phyloP scores from a whole-genome alignment of 176 grass and related monocot genomes.

The Metroxylon sagu region DNA sequence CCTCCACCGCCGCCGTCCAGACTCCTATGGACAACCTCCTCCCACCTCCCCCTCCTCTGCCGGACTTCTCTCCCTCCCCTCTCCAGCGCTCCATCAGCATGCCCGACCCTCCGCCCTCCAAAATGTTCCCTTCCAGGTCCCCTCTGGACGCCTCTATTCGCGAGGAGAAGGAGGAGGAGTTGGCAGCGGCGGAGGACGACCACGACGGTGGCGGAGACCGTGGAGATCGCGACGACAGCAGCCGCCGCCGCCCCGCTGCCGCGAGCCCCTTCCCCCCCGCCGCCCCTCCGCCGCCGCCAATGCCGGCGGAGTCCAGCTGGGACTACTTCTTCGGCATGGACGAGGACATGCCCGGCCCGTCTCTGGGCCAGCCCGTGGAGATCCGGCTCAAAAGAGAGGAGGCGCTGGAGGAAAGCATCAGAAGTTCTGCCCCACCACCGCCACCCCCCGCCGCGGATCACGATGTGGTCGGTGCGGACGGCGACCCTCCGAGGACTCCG shows the following conservation, averaged over 20 bases:
- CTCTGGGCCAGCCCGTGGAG: constrained; percentile 42
- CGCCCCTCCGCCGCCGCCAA: constrained; percentile 27
- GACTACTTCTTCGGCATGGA: constrained; percentile 93
- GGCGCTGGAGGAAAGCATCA: constrained; percentile 30
- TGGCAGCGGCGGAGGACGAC: constrained; percentile 35
- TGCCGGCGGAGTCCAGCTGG: constrained; percentile 34
- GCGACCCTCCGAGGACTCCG: constrained; percentile 46
- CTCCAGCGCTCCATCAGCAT: constrained; percentile 84
- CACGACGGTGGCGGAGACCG: constrained; percentile 25
- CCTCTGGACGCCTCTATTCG: constrained; percentile 42
- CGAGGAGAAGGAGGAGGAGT: constrained; percentile 55
- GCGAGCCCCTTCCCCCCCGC: not conserved
- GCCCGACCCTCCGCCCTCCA: constrained; percentile 41
- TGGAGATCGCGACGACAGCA: constrained; percentile 29
- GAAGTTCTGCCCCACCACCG: constrained; percentile 33
- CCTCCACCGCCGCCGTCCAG: not conserved
- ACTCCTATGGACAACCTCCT: constrained; percentile 12
- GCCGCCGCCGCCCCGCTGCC: constrained; percentile 16
- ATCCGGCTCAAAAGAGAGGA: constrained; percentile 29
- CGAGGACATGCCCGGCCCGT: constrained; percentile 41
- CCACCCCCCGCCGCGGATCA: constrained; percentile 18
- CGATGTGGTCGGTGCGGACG: constrained; percentile 17
- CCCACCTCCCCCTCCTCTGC: constrained; percentile 28
- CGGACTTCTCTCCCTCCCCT: constrained; percentile 81
- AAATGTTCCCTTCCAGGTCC: constrained; percentile 23